Evolutionary conservation across 495 filamentous ascomycete genomes (phyloP).

Genomic region (Neurospora sp.): DNA sequence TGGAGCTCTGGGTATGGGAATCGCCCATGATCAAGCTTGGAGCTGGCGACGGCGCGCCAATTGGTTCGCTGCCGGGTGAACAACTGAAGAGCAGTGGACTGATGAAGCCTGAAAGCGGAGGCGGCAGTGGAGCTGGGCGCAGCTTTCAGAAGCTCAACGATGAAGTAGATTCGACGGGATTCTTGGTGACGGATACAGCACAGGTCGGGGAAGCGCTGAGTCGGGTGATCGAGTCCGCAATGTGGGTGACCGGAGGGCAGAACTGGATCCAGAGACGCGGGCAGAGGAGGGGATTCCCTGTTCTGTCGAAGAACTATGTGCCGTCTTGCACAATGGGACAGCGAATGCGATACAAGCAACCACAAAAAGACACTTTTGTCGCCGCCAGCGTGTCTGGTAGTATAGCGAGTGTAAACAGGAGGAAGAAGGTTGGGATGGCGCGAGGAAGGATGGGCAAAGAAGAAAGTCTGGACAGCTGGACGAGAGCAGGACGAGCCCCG

Average conservation of each 20-base stretch:
- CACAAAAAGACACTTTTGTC: not conserved
- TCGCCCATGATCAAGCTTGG: conserved; percentile 5
- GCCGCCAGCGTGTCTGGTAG: not conserved
- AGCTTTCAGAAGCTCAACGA: not conserved
- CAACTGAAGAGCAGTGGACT: not conserved
- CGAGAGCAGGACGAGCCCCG: not conserved
- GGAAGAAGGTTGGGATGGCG: not conserved
- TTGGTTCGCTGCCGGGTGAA: not conserved
- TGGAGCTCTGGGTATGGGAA: not conserved
- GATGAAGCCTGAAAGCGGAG: not conserved
- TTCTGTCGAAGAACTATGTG: not conserved
- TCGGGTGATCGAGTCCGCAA: not conserved
- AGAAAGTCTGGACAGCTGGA: not conserved
- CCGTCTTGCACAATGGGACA: not conserved
- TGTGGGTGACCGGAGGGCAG: not conserved
- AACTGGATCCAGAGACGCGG: not conserved
- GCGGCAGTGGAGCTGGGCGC: not conserved
- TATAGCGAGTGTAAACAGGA: not conserved
- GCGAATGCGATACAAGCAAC: not conserved
- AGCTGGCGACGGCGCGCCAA: not conserved
- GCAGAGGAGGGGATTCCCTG: not conserved
- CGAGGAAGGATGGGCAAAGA: not conserved
- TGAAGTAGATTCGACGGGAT: not conserved
- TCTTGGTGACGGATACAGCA: not conserved
- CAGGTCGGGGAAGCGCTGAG: not conserved